Base-by-base conservation (phyloP, 2,329 filamentous ascomycete species). In the Arthrobotrys pseudoclavata region DNA sequence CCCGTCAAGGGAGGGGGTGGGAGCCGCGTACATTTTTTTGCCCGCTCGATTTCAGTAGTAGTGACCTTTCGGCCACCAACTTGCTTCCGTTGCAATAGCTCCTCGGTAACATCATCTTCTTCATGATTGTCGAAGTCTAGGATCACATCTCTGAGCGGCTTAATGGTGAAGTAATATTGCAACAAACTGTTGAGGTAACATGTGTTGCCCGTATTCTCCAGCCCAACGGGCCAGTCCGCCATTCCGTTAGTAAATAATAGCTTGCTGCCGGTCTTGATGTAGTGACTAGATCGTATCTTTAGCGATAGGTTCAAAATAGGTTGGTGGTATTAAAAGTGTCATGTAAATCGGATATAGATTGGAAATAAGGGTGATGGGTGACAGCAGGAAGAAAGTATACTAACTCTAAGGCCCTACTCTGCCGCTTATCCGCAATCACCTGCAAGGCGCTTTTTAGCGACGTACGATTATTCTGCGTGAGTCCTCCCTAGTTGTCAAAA, bases 101-200 rank as follows among this genome's bases (percentile, higher is more conserved):
- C 87, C 48, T 90, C 89, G 7, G 87, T 88, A 3, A 92, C 84
- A 2, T 91, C 88, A 82, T 96, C 88, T 53, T 82, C 81, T 79
- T 91, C 89, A 81, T 91, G 88, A 3, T 89, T 84, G 26, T 95
- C 89, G 80, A 92, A 93, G 61, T 93, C 86, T 72, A 96, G 86
- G 2, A 97, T 90, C 79, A 97, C 88, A 4, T 96, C 88, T 61
- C 95, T 89, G 31, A 98, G 86, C 1, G 92, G 90, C 78, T 90
- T 91, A 69, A 98, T 89, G 0, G 94, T 96, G 83, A 97, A 97
- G 80, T 97, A 91, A 82, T 97, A 98, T 81, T 99, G 96, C 9
- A 99, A 86, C 60, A 99, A 88, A 84, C 95, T 98, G 85, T 99
- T 99, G 68, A 99, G 87, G 82, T 99, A 99, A 83, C 96, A 99